Evolutionary conservation across 768 basidiomycete genomes (phyloP), one percentile per base, ranked within the genome.

Genomic region (Crassisporium funariophilum): DNA sequence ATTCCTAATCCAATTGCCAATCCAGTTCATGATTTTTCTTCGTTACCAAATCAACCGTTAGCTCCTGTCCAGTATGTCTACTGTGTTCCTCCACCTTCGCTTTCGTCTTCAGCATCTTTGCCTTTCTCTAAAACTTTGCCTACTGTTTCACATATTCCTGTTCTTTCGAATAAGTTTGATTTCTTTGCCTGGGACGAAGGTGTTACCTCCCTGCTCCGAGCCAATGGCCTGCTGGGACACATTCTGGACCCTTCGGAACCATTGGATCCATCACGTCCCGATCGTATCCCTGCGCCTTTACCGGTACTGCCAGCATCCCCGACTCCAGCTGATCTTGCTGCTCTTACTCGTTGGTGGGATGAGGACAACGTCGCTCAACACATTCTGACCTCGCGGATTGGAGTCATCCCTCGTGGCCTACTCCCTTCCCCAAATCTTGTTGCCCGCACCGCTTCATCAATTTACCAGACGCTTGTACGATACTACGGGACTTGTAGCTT

Each of bases 171-270:
- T 15, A 41, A 41, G 16, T 10, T 15, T 19, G 24, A 41, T 17
- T 41, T 41, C 41, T 41, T 10, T 41, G 21, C 41, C 25, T 41
- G 41, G 41, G 41, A 41, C 17, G 24, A 41, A n/a, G 41, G 23
- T 21, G 41, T 43, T 16, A 29, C 25, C 27, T 29, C 16, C 4
- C 29, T 43, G 24, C 27, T 43, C 8, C 25, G 16, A 5, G n/a
- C 15, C 29, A n/a, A 16, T 8, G 23, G 24, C 4, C 24, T 43
- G 6, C 23, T 29, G 7, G 41, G 41, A 6, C 41, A 43, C 29
- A 43, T 43, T 16, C n/a, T 43, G 13, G 41, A 43, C 25, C 41
- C 41, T 31, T n/a, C 25, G 24, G 24, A 19, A 43, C 41, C 41
- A 4, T 3, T 43, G 8, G 27, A 43, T 19, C 41, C 41, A 29